Evolutionary conservation across 805 yeast genomes (phyloP), one percentile per base, ranked within the genome.

Genomic region (Hanseniaspora mollemarum): DNA sequence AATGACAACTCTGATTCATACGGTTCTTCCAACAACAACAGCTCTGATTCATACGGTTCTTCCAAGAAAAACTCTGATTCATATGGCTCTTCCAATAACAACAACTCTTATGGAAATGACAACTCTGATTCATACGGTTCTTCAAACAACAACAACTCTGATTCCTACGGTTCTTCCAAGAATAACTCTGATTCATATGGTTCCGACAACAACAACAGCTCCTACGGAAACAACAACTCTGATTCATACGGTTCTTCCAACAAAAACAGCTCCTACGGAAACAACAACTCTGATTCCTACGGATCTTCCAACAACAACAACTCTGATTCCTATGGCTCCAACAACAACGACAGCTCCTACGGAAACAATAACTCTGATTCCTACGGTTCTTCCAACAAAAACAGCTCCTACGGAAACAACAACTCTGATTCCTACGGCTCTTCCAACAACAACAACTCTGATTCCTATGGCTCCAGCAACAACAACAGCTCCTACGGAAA

Each of bases 381-480:
- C 41, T 65, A 64, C 53, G 69, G 67, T 28, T 52, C 58, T 18
- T 51, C 45, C 12, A 54, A 56, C 53, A 51, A 53, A 39, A 43
- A 43, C 32, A 53, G 53, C 6, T 60, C 59, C 15, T 56, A 54
- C 44, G 59, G 58, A 24, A 61, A 62, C 19, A 52, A 55, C 52
- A 60, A 58, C 33, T 25, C 21, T n/a, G 60, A 62, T 51, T 58
- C 65, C 9, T 62, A 60, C 43, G 63, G 65, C 19, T 55, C 56
- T 21, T 18, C 24, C 21, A 16, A 35, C 24, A 43, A 35, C 37
- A 52, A 36, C 33, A 49, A 51, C 51, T 56, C 62, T 12, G 61
- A 62, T 53, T 64, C 60, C 51, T 63, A 60, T 55, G 71, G 67
- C 43, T 61, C 67, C 28, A 59, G 61, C 43, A 59, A 59, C 52